phyloP scores from a whole-genome alignment of 768 basidiomycete species.

The Macrolepiota fuliginosa region DNA sequence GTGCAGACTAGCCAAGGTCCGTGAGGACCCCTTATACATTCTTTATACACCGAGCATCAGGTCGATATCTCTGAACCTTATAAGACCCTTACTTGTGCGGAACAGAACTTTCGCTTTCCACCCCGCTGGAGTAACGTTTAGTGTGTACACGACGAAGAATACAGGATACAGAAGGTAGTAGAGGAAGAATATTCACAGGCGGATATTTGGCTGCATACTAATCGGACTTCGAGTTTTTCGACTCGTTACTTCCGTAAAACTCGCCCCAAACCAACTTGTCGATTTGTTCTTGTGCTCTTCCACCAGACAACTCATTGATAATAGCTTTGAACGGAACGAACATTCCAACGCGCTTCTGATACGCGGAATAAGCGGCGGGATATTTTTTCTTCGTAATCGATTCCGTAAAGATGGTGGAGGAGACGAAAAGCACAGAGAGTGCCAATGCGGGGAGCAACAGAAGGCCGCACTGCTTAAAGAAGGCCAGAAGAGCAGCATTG shows the following conservation, averaged over 20 bases:
- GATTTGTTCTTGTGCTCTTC: not conserved
- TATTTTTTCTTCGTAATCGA: conserved; percentile 76
- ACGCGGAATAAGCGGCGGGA: conserved; percentile 63
- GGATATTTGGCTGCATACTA: not conserved
- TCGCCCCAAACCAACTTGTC: conserved; percentile 9
- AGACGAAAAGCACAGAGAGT: conserved; percentile 70
- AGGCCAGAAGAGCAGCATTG: conserved; percentile 27
- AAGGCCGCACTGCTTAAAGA: conserved; percentile 13
- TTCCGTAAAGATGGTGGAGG: conserved; percentile 81
- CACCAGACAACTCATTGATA: not conserved
- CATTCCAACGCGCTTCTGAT: conserved; percentile 79
- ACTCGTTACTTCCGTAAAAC: not conserved
- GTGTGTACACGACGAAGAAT: not conserved
- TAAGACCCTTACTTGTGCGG: too few relatives aligned
- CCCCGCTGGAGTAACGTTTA: not conserved
- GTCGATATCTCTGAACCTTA: too few relatives aligned
- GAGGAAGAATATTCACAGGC: not conserved
- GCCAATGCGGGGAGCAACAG: conserved; percentile 52
- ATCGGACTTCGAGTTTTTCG: not conserved
- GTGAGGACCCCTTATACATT: too few relatives aligned
- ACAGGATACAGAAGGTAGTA: not conserved
- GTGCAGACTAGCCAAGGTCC: too few relatives aligned
- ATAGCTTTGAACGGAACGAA: conserved; percentile 35
- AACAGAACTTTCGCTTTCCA: too few relatives aligned
- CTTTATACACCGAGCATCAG: too few relatives aligned